Base-by-base conservation (phyloP, 139 green algal genomes). In the Zygnema cylindricum region DNA sequence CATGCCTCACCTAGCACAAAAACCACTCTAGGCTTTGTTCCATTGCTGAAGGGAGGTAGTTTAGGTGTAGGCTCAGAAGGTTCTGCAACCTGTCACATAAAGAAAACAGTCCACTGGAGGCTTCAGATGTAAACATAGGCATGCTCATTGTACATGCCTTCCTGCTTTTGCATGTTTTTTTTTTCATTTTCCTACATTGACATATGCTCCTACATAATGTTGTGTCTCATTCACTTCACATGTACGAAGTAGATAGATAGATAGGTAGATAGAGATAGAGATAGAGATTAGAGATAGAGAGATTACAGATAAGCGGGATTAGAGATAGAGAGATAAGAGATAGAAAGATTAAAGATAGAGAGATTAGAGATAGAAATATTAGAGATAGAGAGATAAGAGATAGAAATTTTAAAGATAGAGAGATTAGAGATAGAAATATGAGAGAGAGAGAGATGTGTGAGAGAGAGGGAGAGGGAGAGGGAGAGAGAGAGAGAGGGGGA, bases 11-110 rank as follows among this genome's bases (percentile, higher is more conserved):
- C 77, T 32, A 84, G 77, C 35, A 84, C 77, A 84, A 84, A 84
- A 49, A 84, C 77, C 75, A 84, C 77, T 36, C 77, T 21, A 41
- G 77, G 77, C 77, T 84, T 84, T 35, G 25, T 84, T 39, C 22
- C 32, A 2, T 21, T 38, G 7, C 25, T 55, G 16, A 84, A 38
- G 3, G 77, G 76, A 35, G 77, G 77, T 22, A 84, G 77, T 55
- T 43, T 84, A 23, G 35, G 3, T 55, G 38, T 11, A 54, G 77
- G 38, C 7, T 7, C 7, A 63, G 49, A 7, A 63, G 49, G 7
- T 7, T 7, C 49, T 63, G 7, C 49, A 25, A 25, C 49, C 49
- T 63, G 49, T 63, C n/a, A n/a, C n/a, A n/a, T n/a, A n/a, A n/a
- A n/a, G n/a, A n/a, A n/a, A n/a, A n/a, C n/a, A n/a, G n/a, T n/a